Base-by-base conservation (phyloP, 257 asterid genomes). In the Jacaranda mimosifolia region DNA sequence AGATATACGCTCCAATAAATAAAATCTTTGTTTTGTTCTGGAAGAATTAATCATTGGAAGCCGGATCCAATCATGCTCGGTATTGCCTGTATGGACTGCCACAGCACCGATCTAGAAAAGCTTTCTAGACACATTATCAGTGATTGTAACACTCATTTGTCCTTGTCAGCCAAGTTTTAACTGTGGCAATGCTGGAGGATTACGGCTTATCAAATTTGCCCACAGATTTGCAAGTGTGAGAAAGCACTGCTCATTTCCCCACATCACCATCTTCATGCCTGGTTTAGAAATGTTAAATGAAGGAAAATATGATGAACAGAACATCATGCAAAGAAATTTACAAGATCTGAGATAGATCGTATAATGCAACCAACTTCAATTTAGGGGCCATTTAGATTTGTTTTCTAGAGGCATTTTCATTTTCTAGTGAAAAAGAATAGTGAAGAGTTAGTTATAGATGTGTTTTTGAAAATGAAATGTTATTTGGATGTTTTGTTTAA, bases 181-280 rank as follows among this genome's bases (percentile, higher is more conserved):
- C 77, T 63, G 87, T 0, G 92, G 96, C 81, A 89, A 75, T 46
- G 78, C 72, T 14, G 98, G 98, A 82, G 89, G 90, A 71, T 81
- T 76, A 35, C 43, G 21, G 79, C 91, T 91, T 40, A 93, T 76
- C 75, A 89, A 80, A 82, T 93, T 91, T 62, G 83, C 89, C 91
- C 92, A 88, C 71, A 93, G 76, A 81, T 93, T 93, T 69, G 94
- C 98, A 38, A 93, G 87, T 67, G 89, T 86, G 68, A 89, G 82
- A 77, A 91, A 86, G 79, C 86, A 91, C 48, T 76, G 83, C 46
- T 85, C 86, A 19, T 84, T 84, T 77, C 83, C 91, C 98, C 97
- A 89, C 63, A 11, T 77, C 7, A 85, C 74, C 77, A 88, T 75
- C 79, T 87, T 80, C 91, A 88, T 66, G 9, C 90, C 98, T 93